Percentiles rank a stretch among this genome's conserved stretches.
Evolutionary conservation across 495 filamentous ascomycete species (phyloP).

Genomic region (Hypoxylon perforatum): DNA sequence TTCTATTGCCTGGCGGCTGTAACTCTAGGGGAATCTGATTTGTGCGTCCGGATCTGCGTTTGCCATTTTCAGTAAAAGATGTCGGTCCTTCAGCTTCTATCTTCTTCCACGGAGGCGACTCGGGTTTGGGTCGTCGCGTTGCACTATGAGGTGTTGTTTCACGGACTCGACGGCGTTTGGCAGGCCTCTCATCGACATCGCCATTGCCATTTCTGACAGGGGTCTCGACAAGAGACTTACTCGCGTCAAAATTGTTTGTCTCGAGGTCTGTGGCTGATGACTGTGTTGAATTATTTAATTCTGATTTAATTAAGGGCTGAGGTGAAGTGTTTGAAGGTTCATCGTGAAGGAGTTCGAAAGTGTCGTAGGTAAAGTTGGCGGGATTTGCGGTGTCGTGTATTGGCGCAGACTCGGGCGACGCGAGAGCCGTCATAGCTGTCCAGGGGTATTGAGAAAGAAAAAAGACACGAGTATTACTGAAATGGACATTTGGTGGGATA

Average conservation of each 20-base stretch:
- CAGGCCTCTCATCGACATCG: conserved; percentile 65
- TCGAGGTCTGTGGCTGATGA: conserved; percentile 33
- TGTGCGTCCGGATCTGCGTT: conserved; percentile 85
- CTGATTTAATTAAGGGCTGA: conserved; percentile 9
- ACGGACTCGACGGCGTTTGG: conserved; percentile 78
- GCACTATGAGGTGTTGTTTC: conserved; percentile 51
- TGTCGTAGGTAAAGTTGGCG: conserved; percentile 27
- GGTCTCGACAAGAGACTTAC: conserved; percentile 20
- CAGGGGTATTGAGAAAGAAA: conserved; percentile 49
- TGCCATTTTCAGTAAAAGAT: conserved; percentile 82
- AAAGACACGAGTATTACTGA: conserved; percentile 72
- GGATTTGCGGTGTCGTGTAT: conserved; percentile 51
- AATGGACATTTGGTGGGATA: conserved; percentile 67
- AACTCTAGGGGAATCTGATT: conserved; percentile 78
- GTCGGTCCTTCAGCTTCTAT: conserved; percentile 87
- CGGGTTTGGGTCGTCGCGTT: conserved; percentile 56
- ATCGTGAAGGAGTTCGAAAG: neutral
- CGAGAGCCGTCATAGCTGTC: conserved; percentile 63
- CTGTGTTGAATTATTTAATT: conserved; percentile 12
- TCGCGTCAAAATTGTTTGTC: conserved; percentile 30
- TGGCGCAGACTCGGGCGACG: conserved; percentile 59
- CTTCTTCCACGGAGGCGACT: conserved; percentile 95
- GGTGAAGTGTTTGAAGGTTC: conserved; percentile 2
- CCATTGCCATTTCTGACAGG: conserved; percentile 33
- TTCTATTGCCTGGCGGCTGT: conserved; percentile 72